Conservation (phyloP, 2,329 filamentous ascomycete species). For the Graphiopsis chlorocephala region DNA sequence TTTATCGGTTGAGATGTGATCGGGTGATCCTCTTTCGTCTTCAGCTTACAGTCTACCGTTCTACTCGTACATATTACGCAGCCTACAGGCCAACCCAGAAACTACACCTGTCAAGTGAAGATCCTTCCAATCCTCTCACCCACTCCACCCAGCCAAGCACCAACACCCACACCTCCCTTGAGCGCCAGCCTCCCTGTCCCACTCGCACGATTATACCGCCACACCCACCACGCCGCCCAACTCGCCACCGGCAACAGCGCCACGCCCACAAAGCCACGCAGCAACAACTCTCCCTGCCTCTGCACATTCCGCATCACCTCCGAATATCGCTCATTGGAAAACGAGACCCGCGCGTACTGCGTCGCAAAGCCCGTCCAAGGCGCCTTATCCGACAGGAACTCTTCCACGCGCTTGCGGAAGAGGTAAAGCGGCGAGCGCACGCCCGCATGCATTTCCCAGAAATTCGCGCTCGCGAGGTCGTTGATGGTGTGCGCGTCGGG, state of each 20-base stretch:
- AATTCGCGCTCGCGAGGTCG: constrained; percentile 86
- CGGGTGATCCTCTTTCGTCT: background rate
- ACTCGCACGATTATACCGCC: constrained; percentile 26
- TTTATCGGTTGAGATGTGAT: background rate
- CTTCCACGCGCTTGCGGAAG: constrained; percentile 81
- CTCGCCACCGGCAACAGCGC: constrained; percentile 29
- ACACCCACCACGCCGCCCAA: constrained; percentile 28
- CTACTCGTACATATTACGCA: no score
- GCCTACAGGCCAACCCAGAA: no score
- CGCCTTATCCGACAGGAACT: constrained; percentile 71
- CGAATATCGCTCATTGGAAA: constrained; percentile 87
- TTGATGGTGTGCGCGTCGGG: constrained; percentile 87
- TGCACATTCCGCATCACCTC: constrained; percentile 71
- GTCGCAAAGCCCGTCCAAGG: constrained; percentile 84
- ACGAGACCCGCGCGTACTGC: constrained; percentile 88
- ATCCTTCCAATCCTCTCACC: constrained; percentile 22
- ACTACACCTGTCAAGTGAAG: constrained; percentile 24
- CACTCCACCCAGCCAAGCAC: constrained; percentile 4
- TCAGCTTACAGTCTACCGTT: background rate
- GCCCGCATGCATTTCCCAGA: constrained; percentile 86
- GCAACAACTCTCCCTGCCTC: constrained; percentile 57
- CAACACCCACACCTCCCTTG: constrained; percentile 15
- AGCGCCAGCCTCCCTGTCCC: constrained; percentile 2
- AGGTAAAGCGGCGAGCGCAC: constrained; percentile 77
- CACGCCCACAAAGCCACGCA: constrained; percentile 49